A percentile compares a stretch with the other conserved stretches of the same genome.
phyloP scores from a whole-genome alignment of 2,329 filamentous ascomycete species.

The Clonostachys rhizophaga region DNA sequence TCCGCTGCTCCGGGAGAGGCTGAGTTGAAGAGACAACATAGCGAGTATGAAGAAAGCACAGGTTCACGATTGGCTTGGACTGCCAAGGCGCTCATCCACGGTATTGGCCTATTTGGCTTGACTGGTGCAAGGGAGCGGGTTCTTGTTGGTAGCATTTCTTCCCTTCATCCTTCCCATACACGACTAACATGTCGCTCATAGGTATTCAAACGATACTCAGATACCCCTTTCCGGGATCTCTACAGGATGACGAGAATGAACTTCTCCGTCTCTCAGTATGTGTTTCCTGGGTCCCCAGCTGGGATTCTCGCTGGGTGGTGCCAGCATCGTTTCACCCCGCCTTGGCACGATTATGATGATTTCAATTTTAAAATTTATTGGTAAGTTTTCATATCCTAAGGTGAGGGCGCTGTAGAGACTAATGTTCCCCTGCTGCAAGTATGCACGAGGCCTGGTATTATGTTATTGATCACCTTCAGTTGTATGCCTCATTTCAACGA shows the following conservation, averaged over 20 bases:
- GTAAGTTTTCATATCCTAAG: too few relatives aligned
- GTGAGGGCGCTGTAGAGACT: neutral
- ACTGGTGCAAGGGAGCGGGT: constrained; percentile 49
- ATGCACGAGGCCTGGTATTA: constrained; percentile 30
- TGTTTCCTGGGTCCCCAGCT: constrained; percentile 24
- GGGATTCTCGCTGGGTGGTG: constrained; percentile 6
- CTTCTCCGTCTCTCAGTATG: constrained; percentile 19
- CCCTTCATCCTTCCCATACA: neutral
- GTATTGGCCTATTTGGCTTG: constrained; percentile 45
- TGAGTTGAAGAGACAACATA: constrained; percentile 35
- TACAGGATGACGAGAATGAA: constrained; percentile 16
- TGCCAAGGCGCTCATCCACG: constrained; percentile 24
- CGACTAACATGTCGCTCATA: constrained; percentile 12
- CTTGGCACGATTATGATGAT: neutral
- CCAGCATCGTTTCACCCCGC: neutral
- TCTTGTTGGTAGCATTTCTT: constrained; percentile 29
- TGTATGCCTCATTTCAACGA: constrained; percentile 48
- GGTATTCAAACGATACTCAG: constrained; percentile 46
- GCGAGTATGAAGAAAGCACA: constrained; percentile 39
- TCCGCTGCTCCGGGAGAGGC: constrained; percentile 25
- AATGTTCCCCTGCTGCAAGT: constrained; percentile 8
- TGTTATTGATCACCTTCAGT: constrained; percentile 42
- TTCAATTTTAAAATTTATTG: neutral
- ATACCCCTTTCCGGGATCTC: constrained; percentile 42
- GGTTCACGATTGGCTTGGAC: constrained; percentile 31